Conservation (phyloP, 768 basidiomycete genomes). For the Hemileccinum impolitum region DNA sequence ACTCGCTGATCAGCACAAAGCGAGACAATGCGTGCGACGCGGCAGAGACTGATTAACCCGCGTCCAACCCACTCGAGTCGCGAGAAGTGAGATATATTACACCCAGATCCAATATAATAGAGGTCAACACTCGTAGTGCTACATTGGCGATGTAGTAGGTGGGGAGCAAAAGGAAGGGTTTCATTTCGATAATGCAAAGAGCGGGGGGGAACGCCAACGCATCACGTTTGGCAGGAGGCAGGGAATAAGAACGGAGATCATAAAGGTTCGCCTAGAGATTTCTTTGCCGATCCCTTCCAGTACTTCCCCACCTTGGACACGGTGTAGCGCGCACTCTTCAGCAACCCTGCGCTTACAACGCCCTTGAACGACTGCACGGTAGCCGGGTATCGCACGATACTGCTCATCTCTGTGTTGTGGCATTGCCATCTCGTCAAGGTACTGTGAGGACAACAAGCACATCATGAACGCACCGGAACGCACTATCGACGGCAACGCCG, state of each 20-base stretch:
- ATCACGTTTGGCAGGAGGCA: not conserved
- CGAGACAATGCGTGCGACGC: not conserved
- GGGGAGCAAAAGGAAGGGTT: not conserved
- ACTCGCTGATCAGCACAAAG: not conserved
- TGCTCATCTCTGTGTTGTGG: constrained; percentile 55
- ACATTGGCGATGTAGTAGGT: constrained; percentile 12
- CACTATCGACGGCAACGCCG: constrained; percentile 50
- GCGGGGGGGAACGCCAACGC: not conserved
- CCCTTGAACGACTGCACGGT: constrained; percentile 85
- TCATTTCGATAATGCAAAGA: constrained; percentile 10
- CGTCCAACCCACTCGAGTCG: not conserved
- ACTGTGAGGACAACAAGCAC: not conserved
- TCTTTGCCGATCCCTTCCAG: constrained; percentile 45
- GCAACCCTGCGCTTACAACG: constrained; percentile 73
- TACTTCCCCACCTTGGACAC: constrained; percentile 82
- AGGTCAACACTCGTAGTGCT: constrained; percentile 15
- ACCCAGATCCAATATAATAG: constrained; percentile 10
- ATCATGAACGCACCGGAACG: constrained; percentile 42
- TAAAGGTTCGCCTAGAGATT: not conserved
- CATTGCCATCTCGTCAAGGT: constrained; percentile 1
- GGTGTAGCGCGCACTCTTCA: constrained; percentile 75
- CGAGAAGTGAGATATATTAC: constrained; percentile 13
- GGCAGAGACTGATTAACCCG: too few species aligned
- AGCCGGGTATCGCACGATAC: constrained; percentile 80
- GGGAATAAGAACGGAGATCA: not conserved